Percentiles rank a stretch among this genome's conserved stretches.
Evolutionary conservation across 2,329 filamentous ascomycete species (phyloP).

Genomic region (Diaporthe sp.): DNA sequence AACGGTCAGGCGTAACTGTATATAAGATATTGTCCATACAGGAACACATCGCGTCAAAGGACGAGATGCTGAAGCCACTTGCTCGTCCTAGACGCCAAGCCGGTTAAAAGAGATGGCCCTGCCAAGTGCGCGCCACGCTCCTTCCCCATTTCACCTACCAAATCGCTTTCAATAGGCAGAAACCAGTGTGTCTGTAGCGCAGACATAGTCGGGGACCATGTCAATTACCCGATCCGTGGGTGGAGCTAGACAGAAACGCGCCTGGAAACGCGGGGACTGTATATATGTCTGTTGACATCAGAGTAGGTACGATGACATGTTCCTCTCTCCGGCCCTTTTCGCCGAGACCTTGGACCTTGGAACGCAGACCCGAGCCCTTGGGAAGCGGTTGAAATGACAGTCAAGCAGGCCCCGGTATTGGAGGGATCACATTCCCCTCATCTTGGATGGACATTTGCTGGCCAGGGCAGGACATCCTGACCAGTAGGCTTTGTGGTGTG

Average conservation of each 20-base stretch:
- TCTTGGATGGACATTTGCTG: conserved; percentile 1
- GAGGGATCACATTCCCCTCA: conserved; percentile 3
- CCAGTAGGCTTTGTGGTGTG: background rate
- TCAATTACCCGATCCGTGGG: background rate
- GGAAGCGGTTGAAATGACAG: background rate
- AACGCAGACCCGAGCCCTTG: background rate
- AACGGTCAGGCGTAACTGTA: background rate
- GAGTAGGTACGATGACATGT: background rate
- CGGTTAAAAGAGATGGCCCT: conserved; percentile 7
- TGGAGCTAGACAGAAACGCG: background rate
- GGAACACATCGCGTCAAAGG: background rate
- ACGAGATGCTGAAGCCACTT: background rate
- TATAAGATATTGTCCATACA: no score
- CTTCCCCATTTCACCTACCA: background rate
- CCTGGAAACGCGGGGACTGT: background rate
- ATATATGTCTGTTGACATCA: background rate
- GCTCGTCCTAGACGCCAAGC: background rate
- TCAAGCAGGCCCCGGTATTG: background rate
- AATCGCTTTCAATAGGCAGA: conserved; percentile 2
- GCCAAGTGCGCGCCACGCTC: background rate
- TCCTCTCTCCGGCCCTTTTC: background rate
- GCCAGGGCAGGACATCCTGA: background rate
- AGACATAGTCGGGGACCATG: background rate
- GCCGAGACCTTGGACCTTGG: background rate
- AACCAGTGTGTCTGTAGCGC: background rate